Evolutionary conservation across 441 rosid genomes (phyloP).

Genomic region (Pelargonium exstipulatum): DNA sequence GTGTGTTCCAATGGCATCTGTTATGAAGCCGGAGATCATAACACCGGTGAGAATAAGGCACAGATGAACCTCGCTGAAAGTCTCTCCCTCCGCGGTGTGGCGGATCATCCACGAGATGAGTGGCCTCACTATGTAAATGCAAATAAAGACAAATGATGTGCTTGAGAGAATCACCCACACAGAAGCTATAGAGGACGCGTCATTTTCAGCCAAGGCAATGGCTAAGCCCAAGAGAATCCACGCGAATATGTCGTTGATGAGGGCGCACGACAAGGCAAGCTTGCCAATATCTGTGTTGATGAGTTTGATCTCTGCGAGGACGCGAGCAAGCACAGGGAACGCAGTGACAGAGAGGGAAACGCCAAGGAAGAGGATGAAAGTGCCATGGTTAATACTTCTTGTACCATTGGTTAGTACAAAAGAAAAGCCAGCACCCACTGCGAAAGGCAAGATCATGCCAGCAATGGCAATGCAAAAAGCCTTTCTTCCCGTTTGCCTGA

Average conservation of each 20-base stretch:
- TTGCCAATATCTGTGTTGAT: slow-evolving; percentile 76
- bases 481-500: slow-evolving; percentile 55
- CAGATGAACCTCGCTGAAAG: slow-evolving; percentile 62
- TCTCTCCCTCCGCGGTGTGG: slow-evolving; percentile 83
- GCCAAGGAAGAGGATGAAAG: slow-evolving; percentile 72
- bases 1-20: slow-evolving; percentile 94
- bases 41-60: slow-evolving; percentile 93
- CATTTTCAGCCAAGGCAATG: slow-evolving; percentile 73
- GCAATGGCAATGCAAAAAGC: slow-evolving; percentile 55
- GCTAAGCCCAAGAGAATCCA: slow-evolving; percentile 82
- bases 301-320: slow-evolving; percentile 90
- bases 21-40: slow-evolving; percentile 86
- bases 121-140: slow-evolving; percentile 61
- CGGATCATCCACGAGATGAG: slow-evolving; percentile 61
- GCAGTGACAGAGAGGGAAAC: slow-evolving; percentile 90
- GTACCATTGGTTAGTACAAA: too few relatives aligned
- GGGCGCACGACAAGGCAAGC: slow-evolving; percentile 85
- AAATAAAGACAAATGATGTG: slow-evolving; percentile 42
- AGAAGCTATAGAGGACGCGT: slow-evolving; percentile 44
- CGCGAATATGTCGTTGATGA: slow-evolving; percentile 81
- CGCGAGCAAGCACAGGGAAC: slow-evolving; percentile 83
- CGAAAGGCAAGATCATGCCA: slow-evolving; percentile 84
- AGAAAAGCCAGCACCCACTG: slow-evolving; percentile 44
- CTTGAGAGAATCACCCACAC: slow-evolving; percentile 69
- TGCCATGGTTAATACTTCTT: slow-evolving; percentile 6